Conservation (phyloP, 1,139 yeast genomes). For the Scheffersomyces insectosa region DNA sequence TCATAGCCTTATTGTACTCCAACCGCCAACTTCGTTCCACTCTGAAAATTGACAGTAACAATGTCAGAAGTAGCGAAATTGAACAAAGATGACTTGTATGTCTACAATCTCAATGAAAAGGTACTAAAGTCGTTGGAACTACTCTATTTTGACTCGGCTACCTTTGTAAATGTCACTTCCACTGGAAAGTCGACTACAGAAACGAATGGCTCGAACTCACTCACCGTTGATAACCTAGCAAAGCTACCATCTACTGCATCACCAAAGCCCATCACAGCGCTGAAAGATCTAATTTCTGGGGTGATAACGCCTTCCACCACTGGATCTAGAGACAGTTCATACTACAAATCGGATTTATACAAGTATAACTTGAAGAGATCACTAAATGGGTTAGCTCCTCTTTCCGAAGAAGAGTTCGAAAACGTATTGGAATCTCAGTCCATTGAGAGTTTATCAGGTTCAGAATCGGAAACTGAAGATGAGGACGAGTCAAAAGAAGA, state of each 20-base stretch:
- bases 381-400: slow-evolving; percentile 43
- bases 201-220: no score
- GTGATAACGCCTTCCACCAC: no score
- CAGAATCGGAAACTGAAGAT: slow-evolving; percentile 39
- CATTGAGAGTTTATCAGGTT: slow-evolving; percentile 61
- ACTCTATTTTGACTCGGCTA: slow-evolving; percentile 56
- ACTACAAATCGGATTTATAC: slow-evolving; percentile 63
- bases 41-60: no score
- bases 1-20: no score
- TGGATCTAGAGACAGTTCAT: slow-evolving; percentile 6
- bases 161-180: slow-evolving; percentile 18
- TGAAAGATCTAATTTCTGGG: no score
- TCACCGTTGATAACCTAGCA: no score
- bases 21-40: no score
- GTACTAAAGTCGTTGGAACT: slow-evolving; percentile 52
- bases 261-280: no score
- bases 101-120: slow-evolving; percentile 48
- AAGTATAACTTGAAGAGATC: slow-evolving; percentile 60
- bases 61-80: not conserved
- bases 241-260: no score
- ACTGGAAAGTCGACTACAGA: no score
- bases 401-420: slow-evolving; percentile 63
- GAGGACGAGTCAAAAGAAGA: slow-evolving; percentile 16
- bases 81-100: slow-evolving; percentile 46
- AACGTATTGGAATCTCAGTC: slow-evolving; percentile 51